Percentiles rank a stretch among this genome's conserved stretches.
Evolutionary conservation across 805 yeast species (phyloP).

Genomic region (Myxozyma kluyveri): DNA sequence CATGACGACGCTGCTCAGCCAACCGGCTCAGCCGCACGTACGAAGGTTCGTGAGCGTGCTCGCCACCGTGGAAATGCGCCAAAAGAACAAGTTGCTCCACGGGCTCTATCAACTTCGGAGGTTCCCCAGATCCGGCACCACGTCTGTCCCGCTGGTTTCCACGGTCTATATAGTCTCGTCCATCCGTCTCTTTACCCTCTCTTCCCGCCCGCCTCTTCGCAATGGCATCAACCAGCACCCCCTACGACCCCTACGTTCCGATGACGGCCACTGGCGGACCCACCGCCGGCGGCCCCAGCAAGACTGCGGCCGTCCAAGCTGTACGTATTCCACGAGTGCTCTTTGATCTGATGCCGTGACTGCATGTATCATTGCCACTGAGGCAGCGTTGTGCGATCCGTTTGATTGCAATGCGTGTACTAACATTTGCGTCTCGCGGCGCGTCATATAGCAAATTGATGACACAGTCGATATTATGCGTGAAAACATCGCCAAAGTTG

Average conservation of each 20-base stretch:
- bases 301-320: conserved; percentile 81
- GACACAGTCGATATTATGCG: conserved; percentile 98
- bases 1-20: no score
- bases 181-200: not conserved
- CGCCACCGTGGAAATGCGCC: no score
- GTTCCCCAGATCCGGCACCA: not conserved
- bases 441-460: conserved; percentile 63
- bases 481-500: conserved; percentile 92
- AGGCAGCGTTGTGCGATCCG: not conserved
- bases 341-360: conserved; percentile 1
- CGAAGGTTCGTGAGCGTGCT: no score
- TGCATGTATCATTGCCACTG: not conserved
- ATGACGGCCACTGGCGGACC: conserved; percentile 28
- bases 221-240: conserved; percentile 38
- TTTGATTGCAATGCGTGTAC: no score
- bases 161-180: no score
- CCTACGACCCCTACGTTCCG: conserved; percentile 85
- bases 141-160: not conserved
- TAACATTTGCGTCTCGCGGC: not conserved
- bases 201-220: not conserved
- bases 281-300: conserved; percentile 46
- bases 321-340: conserved; percentile 50
- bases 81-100: no score
- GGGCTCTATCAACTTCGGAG: no score
- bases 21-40: no score